Percentiles rank a stretch among this genome's conserved stretches.
Evolutionary conservation across 805 yeast genomes (phyloP).

Genomic region (Schwanniomyces vanrijiae): DNA sequence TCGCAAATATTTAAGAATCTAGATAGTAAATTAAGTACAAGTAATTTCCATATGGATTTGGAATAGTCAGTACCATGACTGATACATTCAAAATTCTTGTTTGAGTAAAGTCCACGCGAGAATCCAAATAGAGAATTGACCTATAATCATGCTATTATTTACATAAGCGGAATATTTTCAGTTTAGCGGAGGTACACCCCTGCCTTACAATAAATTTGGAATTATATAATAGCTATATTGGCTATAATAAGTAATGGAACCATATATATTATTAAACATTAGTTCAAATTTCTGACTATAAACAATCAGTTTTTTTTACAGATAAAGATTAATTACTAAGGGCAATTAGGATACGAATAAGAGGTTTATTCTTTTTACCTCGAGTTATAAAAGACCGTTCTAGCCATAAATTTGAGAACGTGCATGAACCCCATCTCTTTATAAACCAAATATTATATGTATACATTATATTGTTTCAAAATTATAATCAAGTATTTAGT

Average conservation of each 20-base stretch:
- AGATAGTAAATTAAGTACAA: too few relatives aligned
- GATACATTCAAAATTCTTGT: background rate
- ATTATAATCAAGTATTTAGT: background rate
- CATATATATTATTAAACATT: too few relatives aligned
- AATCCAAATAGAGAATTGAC: background rate
- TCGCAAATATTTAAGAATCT: background rate
- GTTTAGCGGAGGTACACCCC: background rate
- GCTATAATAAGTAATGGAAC: too few relatives aligned
- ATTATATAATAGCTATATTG: too few relatives aligned
- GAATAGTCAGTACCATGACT: background rate
- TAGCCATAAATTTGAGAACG: background rate
- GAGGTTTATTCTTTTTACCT: background rate
- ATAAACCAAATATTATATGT: background rate
- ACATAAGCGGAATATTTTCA: background rate
- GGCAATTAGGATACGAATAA: background rate
- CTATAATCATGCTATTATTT: background rate
- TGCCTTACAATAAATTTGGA: background rate
- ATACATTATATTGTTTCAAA: background rate
- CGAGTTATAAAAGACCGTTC: background rate
- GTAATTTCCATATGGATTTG: background rate
- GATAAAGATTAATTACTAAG: too few relatives aligned
- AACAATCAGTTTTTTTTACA: too few relatives aligned
- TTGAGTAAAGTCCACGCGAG: background rate
- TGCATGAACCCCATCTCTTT: background rate
- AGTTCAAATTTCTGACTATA: too few relatives aligned